Evolutionary conservation across 1,139 yeast genomes (phyloP).

Genomic region (Protomyces lactucae-debilis): DNA sequence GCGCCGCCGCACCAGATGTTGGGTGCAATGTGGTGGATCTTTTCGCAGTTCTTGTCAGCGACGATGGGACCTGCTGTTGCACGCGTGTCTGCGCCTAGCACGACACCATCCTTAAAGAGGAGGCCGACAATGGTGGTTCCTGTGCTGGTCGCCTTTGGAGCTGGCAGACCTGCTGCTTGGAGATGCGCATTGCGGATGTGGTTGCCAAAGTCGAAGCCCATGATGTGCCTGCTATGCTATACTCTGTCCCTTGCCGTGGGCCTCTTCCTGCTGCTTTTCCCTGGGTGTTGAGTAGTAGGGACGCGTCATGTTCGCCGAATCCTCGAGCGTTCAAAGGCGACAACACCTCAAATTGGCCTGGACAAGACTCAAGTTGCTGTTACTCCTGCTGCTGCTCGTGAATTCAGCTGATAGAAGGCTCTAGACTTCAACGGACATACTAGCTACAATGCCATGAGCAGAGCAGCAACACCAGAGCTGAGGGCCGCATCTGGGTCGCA

Average conservation of each 20-base stretch:
- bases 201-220: constrained; percentile 29
- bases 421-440: too few relatives aligned
- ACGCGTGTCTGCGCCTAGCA: constrained; percentile 96
- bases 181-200: constrained; percentile 23
- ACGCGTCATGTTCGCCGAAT: too few relatives aligned
- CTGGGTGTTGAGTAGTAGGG: too few relatives aligned
- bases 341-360: too few relatives aligned
- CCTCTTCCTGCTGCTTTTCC: too few relatives aligned
- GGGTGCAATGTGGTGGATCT: constrained; percentile 86
- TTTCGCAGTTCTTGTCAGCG: constrained; percentile 97
- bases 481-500: not conserved
- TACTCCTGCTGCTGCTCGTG: too few relatives aligned
- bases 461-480: not conserved
- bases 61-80: constrained; percentile 95
- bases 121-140: constrained; percentile 99
- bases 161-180: constrained; percentile 51
- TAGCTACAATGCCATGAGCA: not conserved
- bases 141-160: constrained; percentile 89
- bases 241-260: not conserved
- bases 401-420: too few relatives aligned
- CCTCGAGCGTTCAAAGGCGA: too few relatives aligned
- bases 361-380: too few relatives aligned
- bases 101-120: constrained; percentile 69
- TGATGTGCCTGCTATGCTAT: not conserved
- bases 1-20: constrained; percentile 91